These are phyloP conservation scores for Rhizopus arrhizus DNA, from an alignment of 371 early-diverging fungal genomes.

Conservation along the genomic window DNA sequence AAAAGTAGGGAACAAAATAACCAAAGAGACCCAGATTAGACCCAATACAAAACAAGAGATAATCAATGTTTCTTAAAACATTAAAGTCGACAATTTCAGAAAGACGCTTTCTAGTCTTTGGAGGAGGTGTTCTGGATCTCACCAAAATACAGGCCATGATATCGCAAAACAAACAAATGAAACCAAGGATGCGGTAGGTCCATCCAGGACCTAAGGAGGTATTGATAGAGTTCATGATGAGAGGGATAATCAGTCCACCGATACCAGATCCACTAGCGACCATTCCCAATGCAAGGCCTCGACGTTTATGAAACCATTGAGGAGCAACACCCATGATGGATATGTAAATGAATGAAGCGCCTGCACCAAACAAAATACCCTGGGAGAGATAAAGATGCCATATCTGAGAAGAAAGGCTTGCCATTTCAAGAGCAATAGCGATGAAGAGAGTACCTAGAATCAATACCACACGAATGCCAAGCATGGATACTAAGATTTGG, in stretches of 20 bases:
- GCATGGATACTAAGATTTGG: slow-evolving; percentile 31
- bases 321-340: slow-evolving; percentile 57
- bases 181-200: slow-evolving; percentile 60
- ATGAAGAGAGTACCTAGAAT: slow-evolving; percentile 28
- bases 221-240: slow-evolving; percentile 65
- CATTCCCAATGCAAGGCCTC: slow-evolving; percentile 76
- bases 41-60: slow-evolving; percentile 46
- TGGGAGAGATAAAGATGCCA: slow-evolving; percentile 75
- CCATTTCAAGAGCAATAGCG: slow-evolving; percentile 38
- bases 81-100: slow-evolving; percentile 45
- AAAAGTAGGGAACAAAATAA: slow-evolving; percentile 66
- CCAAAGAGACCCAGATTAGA: slow-evolving; percentile 52
- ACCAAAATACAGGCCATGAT: slow-evolving; percentile 40
- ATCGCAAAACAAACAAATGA: slow-evolving; percentile 49
- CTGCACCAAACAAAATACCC: slow-evolving; percentile 70
- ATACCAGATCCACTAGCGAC: slow-evolving; percentile 78
- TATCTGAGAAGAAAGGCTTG: slow-evolving; percentile 13
- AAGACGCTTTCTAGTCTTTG: slow-evolving; percentile 25
- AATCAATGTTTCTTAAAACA: slow-evolving; percentile 47
- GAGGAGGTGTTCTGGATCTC: slow-evolving; percentile 32
- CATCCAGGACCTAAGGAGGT: slow-evolving; percentile 56
- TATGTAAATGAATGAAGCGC: slow-evolving; percentile 57
- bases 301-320: slow-evolving; percentile 75
- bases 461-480: slow-evolving; percentile 34
- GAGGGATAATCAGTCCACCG: slow-evolving; percentile 74